Evolutionary conservation across 805 yeast species (phyloP).

Genomic region (Candida parachauliodes): DNA sequence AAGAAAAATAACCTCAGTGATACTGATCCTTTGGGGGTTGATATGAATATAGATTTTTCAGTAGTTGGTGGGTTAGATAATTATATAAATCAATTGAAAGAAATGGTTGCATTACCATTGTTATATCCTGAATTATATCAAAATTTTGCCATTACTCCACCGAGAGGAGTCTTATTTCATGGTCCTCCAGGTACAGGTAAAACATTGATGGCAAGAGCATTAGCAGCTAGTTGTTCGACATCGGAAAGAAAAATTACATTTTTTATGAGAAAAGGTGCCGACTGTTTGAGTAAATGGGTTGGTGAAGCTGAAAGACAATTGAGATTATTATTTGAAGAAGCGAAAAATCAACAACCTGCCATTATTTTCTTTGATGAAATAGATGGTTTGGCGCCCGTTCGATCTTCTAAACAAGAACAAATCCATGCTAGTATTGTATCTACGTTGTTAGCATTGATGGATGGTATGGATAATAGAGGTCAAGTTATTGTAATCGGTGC

Average conservation of each 20-base stretch:
- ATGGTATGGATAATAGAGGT: conserved; percentile 98
- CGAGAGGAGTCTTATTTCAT: conserved; percentile 94
- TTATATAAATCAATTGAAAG: conserved; percentile 88
- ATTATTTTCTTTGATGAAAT: conserved; percentile 97
- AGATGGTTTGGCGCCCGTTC: conserved; percentile 96
- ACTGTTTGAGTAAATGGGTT: conserved; percentile 95
- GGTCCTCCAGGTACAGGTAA: conserved; percentile 99
- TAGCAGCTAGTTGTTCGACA: conserved; percentile 92
- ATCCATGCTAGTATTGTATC: conserved; percentile 97
- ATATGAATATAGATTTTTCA: conserved; percentile 77
- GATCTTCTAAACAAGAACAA: conserved; percentile 97
- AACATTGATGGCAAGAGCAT: conserved; percentile 94
- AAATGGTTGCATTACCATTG: conserved; percentile 93
- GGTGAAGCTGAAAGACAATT: conserved; percentile 98
- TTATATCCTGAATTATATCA: conserved; percentile 92
- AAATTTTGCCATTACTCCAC: conserved; percentile 88
- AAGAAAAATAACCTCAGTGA: conserved; percentile 69
- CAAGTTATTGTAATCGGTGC: conserved; percentile 98
- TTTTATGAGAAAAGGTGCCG: conserved; percentile 98
- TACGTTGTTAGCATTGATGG: conserved; percentile 92
- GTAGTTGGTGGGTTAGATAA: conserved; percentile 90
- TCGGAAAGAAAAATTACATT: conserved; percentile 85
- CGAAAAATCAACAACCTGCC: conserved; percentile 91
- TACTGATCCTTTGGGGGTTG: conserved; percentile 89
- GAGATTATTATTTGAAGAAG: conserved; percentile 89